A percentile compares a stretch with the other conserved stretches of the same genome.
phyloP scores from a whole-genome alignment of 2,329 filamentous ascomycete genomes.

The Malbranchea zuffiana region DNA sequence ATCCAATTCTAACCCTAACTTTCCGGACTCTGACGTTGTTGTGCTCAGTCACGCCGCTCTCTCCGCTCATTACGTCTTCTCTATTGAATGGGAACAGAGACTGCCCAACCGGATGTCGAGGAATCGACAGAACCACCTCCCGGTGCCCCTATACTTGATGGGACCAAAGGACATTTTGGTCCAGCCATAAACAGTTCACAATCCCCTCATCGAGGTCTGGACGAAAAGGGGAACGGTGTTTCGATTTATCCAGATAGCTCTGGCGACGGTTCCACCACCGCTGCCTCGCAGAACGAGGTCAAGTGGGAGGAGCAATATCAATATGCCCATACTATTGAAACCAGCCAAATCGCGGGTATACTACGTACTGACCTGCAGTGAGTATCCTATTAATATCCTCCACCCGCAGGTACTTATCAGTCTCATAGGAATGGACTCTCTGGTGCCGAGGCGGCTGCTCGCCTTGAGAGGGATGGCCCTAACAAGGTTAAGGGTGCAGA shows the following conservation, averaged over 20 bases:
- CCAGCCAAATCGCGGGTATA: slow-evolving; percentile 15
- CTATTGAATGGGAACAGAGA: slow-evolving; percentile 34
- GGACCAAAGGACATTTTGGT: slow-evolving; percentile 16
- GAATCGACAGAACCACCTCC: slow-evolving; percentile 34
- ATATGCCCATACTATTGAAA: slow-evolving; percentile 21
- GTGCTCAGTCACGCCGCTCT: slow-evolving; percentile 10
- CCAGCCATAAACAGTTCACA: slow-evolving; percentile 17
- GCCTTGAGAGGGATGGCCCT: slow-evolving; percentile 54
- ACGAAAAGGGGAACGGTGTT: slow-evolving; percentile 16
- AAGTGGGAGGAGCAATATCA: slow-evolving; percentile 13
- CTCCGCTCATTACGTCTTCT: slow-evolving; percentile 4
- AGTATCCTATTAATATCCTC: slow-evolving; percentile 1
- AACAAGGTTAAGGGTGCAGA: slow-evolving; percentile 63
- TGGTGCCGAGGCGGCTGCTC: slow-evolving; percentile 51
- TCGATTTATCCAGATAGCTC: slow-evolving; percentile 3
- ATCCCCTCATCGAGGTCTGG: slow-evolving; percentile 7
- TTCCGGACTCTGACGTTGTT: not conserved
- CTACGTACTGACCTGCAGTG: slow-evolving; percentile 21
- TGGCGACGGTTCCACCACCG: slow-evolving; percentile 6
- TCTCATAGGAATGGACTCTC: slow-evolving; percentile 49
- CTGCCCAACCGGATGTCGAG: slow-evolving; percentile 29
- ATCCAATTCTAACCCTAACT: slow-evolving; percentile 3
- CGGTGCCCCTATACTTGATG: slow-evolving; percentile 23
- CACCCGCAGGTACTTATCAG: slow-evolving; percentile 2
- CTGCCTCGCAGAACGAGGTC: slow-evolving; percentile 7